Base-by-base conservation (phyloP, 306 rosid genomes). In the Canavalia gladiata region DNA sequence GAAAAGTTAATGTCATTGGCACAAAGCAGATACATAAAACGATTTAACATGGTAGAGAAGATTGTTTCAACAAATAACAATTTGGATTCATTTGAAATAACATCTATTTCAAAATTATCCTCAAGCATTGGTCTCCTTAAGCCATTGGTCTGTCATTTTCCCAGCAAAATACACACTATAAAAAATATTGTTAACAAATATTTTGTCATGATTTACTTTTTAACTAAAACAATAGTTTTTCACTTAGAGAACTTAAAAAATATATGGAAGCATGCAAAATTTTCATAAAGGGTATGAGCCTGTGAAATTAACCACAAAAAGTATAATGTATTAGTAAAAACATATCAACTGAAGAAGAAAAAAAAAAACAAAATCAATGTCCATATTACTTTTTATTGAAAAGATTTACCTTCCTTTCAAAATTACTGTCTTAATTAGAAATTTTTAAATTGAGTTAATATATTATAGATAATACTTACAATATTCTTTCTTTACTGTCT, bases 1-100 rank as follows among this genome's bases (percentile, higher is more conserved):
- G 86, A 81, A 68, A 65, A 71, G 75, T 72, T 72, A 63, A 43
- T 12, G 35, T 64, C 58, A 74, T 66, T 7, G 28, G 37, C 42
- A 81, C 60, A 50, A 68, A 18, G 76, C 77, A 71, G 3, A 79
- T 42, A 63, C 34, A 72, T 37, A 81, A 80, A 65, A 34, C 37
- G 12, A 11, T 41, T n/a, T 41, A 52, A 75, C 13, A 77, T 47
- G 13, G 25, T 18, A 18, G 25, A 18, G 25, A 18, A 18, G 25
- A 18, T 18, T 18, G 25, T 18, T 18, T 18, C 25, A 18, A 18
- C 25, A 12, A 47, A 67, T 49, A 72, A 68, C 64, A 45, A 68
- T 68, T 51, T 68, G 72, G 37, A 42, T 55, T 29, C 37, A 7
- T 57, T 75, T 39, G 51, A 73, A 45, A 62, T 43, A 35, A 52